Percentiles rank a stretch among this genome's conserved stretches.
These are phyloP conservation scores for Hippophae gyantsensis DNA, from an alignment of 306 rosid species.

Conservation along the genomic window DNA sequence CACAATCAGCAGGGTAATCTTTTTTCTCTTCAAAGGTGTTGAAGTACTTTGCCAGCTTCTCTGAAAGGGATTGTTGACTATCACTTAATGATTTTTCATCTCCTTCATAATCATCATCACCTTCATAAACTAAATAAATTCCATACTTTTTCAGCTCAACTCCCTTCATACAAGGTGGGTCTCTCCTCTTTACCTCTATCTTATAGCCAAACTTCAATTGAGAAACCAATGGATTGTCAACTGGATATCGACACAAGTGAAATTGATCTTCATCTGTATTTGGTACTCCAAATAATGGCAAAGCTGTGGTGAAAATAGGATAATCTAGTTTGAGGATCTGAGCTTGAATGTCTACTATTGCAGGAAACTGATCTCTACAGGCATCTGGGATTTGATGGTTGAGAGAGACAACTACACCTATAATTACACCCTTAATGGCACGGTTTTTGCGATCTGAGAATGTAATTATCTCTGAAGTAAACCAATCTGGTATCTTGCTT, in stretches of 20 bases:
- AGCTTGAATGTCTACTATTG: conserved; percentile 30
- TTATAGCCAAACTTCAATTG: conserved; percentile 30
- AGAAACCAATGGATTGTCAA: conserved; percentile 19
- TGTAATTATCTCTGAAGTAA: conserved; percentile 27
- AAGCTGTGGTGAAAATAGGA: conserved; percentile 12
- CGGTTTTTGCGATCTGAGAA: conserved; percentile 33
- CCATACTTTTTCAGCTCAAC: conserved; percentile 47
- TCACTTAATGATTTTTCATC: conserved; percentile 27
- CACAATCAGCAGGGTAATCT: background rate
- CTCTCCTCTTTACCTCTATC: conserved; percentile 23
- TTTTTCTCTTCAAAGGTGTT: conserved; percentile 6
- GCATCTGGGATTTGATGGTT: conserved; percentile 22
- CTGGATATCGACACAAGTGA: conserved; percentile 35
- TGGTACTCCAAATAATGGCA: conserved; percentile 38
- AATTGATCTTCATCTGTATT: conserved; percentile 35
- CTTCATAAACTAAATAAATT: conserved; percentile 38
- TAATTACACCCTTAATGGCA: conserved; percentile 28
- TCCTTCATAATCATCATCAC: conserved; percentile 59
- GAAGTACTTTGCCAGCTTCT: conserved; percentile 39
- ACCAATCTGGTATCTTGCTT: conserved; percentile 49
- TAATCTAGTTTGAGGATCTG: conserved; percentile 29
- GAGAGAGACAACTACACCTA: conserved; percentile 42
- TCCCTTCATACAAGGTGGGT: conserved; percentile 30
- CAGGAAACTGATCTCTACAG: conserved; percentile 11
- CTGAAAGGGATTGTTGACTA: conserved; percentile 42